Conservation (phyloP, 2,329 filamentous ascomycete species). For the Fusarium austroafricanum region DNA sequence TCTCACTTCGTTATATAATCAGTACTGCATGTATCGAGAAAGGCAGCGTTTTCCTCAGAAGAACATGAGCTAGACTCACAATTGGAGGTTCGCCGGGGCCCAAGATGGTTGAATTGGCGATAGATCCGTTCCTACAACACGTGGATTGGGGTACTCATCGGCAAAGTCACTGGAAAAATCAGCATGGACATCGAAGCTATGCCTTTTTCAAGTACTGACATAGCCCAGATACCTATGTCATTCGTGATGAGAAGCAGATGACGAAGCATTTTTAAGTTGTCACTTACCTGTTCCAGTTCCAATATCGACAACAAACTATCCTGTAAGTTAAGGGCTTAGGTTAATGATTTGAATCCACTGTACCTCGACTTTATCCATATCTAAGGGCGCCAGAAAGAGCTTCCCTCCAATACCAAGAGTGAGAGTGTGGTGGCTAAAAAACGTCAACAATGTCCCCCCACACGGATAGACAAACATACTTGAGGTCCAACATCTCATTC, state of each 20-base stretch:
- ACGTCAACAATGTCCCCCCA: too few relatives aligned
- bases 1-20: not conserved
- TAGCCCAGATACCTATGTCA: not conserved
- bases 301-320: not conserved
- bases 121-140: not conserved
- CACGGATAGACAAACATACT: too few relatives aligned
- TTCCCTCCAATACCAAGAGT: not conserved
- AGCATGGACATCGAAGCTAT: not conserved
- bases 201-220: not conserved
- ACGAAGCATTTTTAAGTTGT: too few relatives aligned
- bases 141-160: not conserved
- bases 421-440: not conserved
- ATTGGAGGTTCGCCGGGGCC: not conserved
- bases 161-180: not conserved
- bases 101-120: not conserved
- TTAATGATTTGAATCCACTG: fast-evolving
- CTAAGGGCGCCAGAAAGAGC: not conserved
- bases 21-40: not conserved
- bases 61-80: not conserved
- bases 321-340: not conserved
- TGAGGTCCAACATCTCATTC: not conserved
- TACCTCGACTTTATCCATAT: not conserved
- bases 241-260: not conserved
- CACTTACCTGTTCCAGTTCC: not conserved
- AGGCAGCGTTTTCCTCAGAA: too few relatives aligned